phyloP scores from a whole-genome alignment of 106 monocot species.

The Dioscorea alata region DNA sequence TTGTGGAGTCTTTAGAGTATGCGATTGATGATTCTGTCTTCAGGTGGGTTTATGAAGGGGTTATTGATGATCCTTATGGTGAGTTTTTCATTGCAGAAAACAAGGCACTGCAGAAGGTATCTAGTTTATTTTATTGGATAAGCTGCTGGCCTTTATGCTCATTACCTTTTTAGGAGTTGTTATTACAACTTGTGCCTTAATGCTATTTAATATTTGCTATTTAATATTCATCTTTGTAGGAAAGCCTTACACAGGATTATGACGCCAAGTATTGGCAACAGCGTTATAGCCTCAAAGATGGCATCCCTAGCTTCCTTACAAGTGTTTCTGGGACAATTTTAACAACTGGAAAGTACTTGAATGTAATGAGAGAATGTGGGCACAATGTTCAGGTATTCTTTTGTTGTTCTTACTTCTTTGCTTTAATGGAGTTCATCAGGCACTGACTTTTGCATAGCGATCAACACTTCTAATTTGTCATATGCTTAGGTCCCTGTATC shows the following conservation, averaged over 20 bases:
- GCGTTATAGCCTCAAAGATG: slow-evolving; percentile 90
- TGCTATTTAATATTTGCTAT: background rate
- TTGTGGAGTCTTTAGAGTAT: no score
- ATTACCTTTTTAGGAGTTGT: no score
- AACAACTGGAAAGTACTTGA: slow-evolving; percentile 95
- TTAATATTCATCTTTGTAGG: slow-evolving; percentile 36
- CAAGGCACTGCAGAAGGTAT: slow-evolving; percentile 88
- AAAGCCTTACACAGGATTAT: slow-evolving; percentile 93
- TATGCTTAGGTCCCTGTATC: slow-evolving; percentile 64
- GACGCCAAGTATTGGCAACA: slow-evolving; percentile 96
- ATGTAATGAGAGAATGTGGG: slow-evolving; percentile 99
- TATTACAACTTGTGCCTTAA: no score
- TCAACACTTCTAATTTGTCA: background rate
- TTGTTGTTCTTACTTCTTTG: background rate
- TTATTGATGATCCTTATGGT: slow-evolving; percentile 96
- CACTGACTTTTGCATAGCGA: background rate
- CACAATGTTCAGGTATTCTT: slow-evolving; percentile 80
- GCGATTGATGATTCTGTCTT: background rate
- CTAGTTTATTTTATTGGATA: background rate
- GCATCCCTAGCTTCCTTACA: slow-evolving; percentile 85
- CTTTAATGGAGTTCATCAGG: background rate
- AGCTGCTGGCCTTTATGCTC: background rate
- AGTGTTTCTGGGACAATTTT: slow-evolving; percentile 74
- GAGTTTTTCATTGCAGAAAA: slow-evolving; percentile 99
- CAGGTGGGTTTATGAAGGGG: slow-evolving; percentile 97